These are phyloP conservation scores for Cystofilobasidium ferigula DNA, from an alignment of 768 basidiomycete species.

Conservation along the genomic window DNA sequence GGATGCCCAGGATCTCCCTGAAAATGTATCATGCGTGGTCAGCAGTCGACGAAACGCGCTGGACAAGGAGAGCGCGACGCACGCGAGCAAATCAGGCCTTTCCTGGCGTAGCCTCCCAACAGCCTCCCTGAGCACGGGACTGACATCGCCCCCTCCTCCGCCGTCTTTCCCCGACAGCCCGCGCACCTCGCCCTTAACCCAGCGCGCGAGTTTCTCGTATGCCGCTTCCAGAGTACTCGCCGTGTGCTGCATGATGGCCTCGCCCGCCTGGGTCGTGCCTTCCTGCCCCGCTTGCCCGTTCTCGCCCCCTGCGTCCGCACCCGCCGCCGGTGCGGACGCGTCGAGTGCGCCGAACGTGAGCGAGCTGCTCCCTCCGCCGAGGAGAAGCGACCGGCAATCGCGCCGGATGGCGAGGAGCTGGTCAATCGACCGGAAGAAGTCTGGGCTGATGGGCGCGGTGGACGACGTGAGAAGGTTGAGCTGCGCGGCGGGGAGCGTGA, in stretches of 20 bases:
- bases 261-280: constrained; percentile 4
- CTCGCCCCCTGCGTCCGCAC: neutral
- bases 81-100: constrained; percentile 62
- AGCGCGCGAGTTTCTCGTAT: neutral
- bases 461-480: constrained; percentile 62
- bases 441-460: constrained; percentile 59
- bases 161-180: neutral
- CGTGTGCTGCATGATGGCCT: constrained; percentile 7
- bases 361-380: constrained; percentile 33
- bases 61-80: constrained; percentile 29
- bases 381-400: constrained; percentile 73
- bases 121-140: constrained; percentile 54
- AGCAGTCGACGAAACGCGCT: neutral
- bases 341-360: neutral
- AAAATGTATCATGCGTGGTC: neutral
- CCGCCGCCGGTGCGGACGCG: neutral
- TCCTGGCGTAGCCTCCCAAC: constrained; percentile 62
- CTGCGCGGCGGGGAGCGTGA: constrained; percentile 69
- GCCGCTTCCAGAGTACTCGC: neutral
- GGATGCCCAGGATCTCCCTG: constrained; percentile 62
- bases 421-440: constrained; percentile 77
- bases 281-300: neutral
- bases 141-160: constrained; percentile 48
- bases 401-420: constrained; percentile 68
- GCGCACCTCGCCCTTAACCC: neutral